Evolutionary conservation across 2,329 filamentous ascomycete species (phyloP).

Genomic region (Penicillium concentricum): DNA sequence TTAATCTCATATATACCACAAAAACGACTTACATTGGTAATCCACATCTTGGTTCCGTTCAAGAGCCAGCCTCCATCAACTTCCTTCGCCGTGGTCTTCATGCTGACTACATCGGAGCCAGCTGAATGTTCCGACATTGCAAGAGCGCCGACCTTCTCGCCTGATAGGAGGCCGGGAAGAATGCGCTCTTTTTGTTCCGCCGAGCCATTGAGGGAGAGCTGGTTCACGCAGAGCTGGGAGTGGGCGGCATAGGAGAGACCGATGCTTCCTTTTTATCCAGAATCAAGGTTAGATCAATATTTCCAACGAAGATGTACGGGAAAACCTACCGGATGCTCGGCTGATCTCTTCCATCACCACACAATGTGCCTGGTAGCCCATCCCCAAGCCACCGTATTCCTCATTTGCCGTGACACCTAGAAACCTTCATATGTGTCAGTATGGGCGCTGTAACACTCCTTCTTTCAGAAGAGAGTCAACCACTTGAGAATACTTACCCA

Average conservation of each 20-base stretch:
- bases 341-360: constrained; percentile 94
- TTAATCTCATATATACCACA: background rate
- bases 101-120: constrained; percentile 90
- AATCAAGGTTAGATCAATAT: background rate
- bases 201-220: constrained; percentile 85
- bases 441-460: background rate
- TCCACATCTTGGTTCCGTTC: constrained; percentile 98
- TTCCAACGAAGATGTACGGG: background rate
- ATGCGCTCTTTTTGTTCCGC: constrained; percentile 75
- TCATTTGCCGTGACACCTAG: constrained; percentile 92
- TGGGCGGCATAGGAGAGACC: constrained; percentile 93
- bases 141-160: constrained; percentile 78
- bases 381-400: constrained; percentile 80
- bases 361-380: constrained; percentile 97
- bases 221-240: constrained; percentile 94
- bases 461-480: too few relatives aligned
- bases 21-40: constrained; percentile 71
- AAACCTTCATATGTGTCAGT: constrained; percentile 52
- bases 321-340: constrained; percentile 66
- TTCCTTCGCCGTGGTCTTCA: constrained; percentile 80
- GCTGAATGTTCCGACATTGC: constrained; percentile 94
- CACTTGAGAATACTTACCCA: constrained; percentile 46
- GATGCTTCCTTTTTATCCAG: constrained; percentile 35
- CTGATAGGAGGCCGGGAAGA: constrained; percentile 77
- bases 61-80: constrained; percentile 83